These are phyloP conservation scores for Forsythia viridissima DNA, from an alignment of 257 asterid genomes.

Conservation along the genomic window DNA sequence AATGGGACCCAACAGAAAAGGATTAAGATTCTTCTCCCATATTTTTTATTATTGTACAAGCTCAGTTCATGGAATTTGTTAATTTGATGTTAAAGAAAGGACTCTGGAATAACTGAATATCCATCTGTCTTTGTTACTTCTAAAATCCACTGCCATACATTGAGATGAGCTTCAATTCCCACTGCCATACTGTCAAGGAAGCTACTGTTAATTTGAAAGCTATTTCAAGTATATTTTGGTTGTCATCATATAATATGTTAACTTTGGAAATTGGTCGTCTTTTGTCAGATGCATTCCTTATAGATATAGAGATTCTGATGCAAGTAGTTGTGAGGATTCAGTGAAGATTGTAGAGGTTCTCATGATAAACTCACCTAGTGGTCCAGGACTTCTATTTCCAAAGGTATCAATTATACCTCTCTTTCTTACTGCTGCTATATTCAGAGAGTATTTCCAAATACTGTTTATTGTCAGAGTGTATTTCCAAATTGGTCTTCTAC, in stretches of 20 bases:
- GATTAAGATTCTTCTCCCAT: too few species aligned
- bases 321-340: conserved; percentile 12
- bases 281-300: conserved; percentile 38
- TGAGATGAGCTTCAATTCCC: too few species aligned
- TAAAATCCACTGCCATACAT: too few species aligned
- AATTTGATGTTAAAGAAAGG: too few species aligned
- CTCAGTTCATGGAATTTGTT: too few species aligned
- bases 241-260: background rate
- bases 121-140: too few species aligned
- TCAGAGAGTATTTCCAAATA: background rate
- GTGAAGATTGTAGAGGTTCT: conserved; percentile 35
- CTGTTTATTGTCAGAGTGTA: background rate
- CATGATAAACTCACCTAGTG: conserved; percentile 41
- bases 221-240: background rate
- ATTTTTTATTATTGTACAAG: too few species aligned
- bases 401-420: conserved; percentile 21
- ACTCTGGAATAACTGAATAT: too few species aligned
- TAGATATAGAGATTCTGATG: conserved; percentile 24
- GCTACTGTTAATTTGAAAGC: background rate
- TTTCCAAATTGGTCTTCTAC: background rate
- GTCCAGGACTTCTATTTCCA: conserved; percentile 39
- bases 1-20: too few species aligned
- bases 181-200: background rate
- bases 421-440: background rate
- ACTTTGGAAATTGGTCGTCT: background rate